Evolutionary conservation across 2,329 filamentous ascomycete genomes (phyloP).

Genomic region (Phaeophleospora eucalypticola): DNA sequence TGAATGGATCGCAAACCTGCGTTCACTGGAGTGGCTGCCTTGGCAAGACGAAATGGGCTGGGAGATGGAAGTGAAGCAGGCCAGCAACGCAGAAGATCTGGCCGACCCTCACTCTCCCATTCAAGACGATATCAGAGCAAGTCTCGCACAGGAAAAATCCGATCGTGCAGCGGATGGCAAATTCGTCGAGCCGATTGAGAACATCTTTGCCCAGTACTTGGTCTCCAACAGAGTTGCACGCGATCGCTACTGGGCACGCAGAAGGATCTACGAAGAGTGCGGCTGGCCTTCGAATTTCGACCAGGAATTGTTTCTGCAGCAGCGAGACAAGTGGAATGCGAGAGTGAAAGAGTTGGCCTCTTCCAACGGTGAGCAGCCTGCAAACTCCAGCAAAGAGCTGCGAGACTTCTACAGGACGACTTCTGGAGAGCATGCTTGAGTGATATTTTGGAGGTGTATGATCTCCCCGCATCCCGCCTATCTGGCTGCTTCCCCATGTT

Average conservation of each 20-base stretch:
- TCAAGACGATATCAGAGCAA: not conserved
- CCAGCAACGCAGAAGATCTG: not conserved
- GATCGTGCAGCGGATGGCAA: not conserved
- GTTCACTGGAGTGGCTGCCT: slow-evolving; percentile 4
- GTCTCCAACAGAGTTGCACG: not conserved
- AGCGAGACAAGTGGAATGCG: slow-evolving; percentile 2
- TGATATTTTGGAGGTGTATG: too few species aligned
- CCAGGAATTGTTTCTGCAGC: not conserved
- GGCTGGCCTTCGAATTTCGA: slow-evolving; percentile 1
- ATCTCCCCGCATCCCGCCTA: not conserved
- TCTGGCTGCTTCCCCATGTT: not conserved
- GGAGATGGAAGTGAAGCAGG: slow-evolving; percentile 2
- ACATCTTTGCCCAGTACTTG: not conserved
- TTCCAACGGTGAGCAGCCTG: not conserved
- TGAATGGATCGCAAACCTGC: slow-evolving; percentile 5
- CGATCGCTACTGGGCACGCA: slow-evolving; percentile 3
- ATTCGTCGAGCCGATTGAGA: not conserved
- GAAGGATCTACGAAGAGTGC: not conserved
- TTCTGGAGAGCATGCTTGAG: not conserved
- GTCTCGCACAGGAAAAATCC: not conserved
- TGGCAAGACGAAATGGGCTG: slow-evolving; percentile 4
- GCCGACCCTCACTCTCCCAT: not conserved
- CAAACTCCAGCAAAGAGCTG: not conserved
- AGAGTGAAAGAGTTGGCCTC: not conserved
- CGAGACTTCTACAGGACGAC: slow-evolving; percentile 1